These are phyloP conservation scores for Blastomyces emzantsi DNA, from an alignment of 2,329 filamentous ascomycete genomes.

Conservation along the genomic window DNA sequence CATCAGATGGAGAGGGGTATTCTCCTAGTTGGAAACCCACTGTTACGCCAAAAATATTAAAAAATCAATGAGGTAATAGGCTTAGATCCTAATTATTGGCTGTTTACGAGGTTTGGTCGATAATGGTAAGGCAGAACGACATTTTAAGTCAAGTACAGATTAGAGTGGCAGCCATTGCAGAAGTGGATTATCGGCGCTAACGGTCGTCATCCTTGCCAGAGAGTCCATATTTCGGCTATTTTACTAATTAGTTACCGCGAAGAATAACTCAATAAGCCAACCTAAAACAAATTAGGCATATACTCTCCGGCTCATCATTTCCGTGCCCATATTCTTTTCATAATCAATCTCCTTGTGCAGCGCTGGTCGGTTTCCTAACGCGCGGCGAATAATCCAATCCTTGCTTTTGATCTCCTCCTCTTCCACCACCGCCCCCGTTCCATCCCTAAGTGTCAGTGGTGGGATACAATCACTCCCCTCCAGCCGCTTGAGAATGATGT, in stretches of 20 bases:
- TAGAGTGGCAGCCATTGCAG: not conserved
- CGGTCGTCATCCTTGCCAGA: not conserved
- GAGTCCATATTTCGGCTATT: not conserved
- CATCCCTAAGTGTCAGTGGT: constrained; percentile 21
- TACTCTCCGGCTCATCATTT: constrained; percentile 28
- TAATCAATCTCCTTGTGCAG: constrained; percentile 24
- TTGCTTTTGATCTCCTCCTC: constrained; percentile 34
- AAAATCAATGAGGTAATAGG: not conserved
- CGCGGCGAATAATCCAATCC: constrained; percentile 36
- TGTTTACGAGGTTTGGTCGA: not conserved
- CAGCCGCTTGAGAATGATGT: constrained; percentile 36
- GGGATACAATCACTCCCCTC: constrained; percentile 30
- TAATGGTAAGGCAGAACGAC: not conserved
- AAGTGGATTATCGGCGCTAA: not conserved
- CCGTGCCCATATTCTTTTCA: constrained; percentile 28
- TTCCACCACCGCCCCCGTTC: constrained; percentile 11
- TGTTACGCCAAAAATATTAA: not conserved
- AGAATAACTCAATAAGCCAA: not conserved
- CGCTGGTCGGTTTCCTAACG: constrained; percentile 28
- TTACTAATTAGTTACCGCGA: not conserved
- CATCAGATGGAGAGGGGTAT: not conserved
- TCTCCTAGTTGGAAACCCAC: not conserved
- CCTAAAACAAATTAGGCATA: constrained; percentile 14
- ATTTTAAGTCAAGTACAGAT: too few species aligned
- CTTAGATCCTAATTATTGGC: not conserved